Conservation (phyloP, 352 stramenopile species). For the Phytophthora rubi region DNA sequence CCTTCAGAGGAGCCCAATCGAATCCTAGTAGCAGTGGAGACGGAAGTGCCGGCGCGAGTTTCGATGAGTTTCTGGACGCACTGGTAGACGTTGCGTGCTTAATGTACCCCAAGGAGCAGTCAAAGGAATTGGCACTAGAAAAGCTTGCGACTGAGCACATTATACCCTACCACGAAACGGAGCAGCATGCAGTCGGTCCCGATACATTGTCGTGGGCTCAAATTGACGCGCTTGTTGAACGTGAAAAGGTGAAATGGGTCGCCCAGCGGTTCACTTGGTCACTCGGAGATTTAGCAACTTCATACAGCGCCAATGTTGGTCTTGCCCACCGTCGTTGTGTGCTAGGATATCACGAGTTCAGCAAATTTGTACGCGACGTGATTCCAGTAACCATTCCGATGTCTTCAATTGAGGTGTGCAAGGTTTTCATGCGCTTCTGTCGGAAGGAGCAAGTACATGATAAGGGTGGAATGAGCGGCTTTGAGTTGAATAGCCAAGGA, state of each 20-base stretch:
- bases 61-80: constrained; percentile 69
- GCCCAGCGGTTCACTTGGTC: constrained; percentile 50
- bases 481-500: constrained; percentile 4
- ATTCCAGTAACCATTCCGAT: constrained; percentile 51
- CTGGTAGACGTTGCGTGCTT: constrained; percentile 56
- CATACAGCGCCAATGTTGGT: constrained; percentile 55
- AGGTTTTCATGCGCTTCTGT: constrained; percentile 66
- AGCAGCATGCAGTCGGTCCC: constrained; percentile 21
- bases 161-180: constrained; percentile 45
- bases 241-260: constrained; percentile 36
- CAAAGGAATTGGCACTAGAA: constrained; percentile 50
- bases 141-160: constrained; percentile 43
- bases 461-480: neutral
- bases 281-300: constrained; percentile 48
- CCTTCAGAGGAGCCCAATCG: constrained; percentile 31
- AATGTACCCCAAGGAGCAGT: constrained; percentile 40
- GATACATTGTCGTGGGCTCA: constrained; percentile 46
- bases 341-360: constrained; percentile 61
- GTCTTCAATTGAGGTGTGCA: constrained; percentile 50
- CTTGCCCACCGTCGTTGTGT: constrained; percentile 35
- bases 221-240: constrained; percentile 42
- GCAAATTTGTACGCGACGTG: constrained; percentile 54
- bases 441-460: constrained; percentile 32
- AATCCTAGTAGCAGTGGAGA: constrained; percentile 24
- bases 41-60: constrained; percentile 39